Evolutionary conservation across 345 rosid genomes (phyloP), one percentile per base, ranked within the genome.

Genomic region (Euphorbia peplus): DNA sequence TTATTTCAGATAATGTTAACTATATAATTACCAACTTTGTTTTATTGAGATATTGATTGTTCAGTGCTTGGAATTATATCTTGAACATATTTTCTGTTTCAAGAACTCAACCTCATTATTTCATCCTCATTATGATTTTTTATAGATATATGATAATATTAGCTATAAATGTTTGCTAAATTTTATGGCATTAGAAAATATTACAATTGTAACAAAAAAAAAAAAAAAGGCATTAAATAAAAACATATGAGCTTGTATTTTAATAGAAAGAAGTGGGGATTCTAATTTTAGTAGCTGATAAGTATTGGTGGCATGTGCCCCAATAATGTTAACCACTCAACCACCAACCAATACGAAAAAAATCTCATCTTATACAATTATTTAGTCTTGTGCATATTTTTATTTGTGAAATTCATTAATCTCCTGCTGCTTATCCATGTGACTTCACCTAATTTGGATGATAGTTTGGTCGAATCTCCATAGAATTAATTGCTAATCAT

Each of bases 261-360:
- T 35, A 32, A 41, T 3, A 16, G 26, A 24, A n/a, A 28, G 55
- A 37, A 59, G 60, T 48, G 68, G 68, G 32, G 69, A 30, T 72
- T 64, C 7, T 66, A n/a, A n/a, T n/a, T n/a, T n/a, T n/a, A n/a
- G n/a, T n/a, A 44, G 60, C 35, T 54, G 62, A 24, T 41, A 64
- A 64, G 48, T 64, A 67, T 68, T 64, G 70, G 39, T 62, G 64
- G 72, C 85, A 79, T 82, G 77, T 79, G 81, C 71, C 52, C 71
- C 68, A 64, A 74, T 79, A 76, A 82, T 79, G 71, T 63, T 62
- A 73, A 68, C 77, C 73, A 73, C 75, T 76, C 70, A 82, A 73
- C 81, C 48, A 65, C 78, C 85, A 65, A 68, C 65, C 67, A 32
- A 19, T n/a, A n/a, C n/a, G 48, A 70, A 51, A 22, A 53, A 73